These are phyloP conservation scores for Sporothrix humicola DNA, from an alignment of 2,329 filamentous ascomycete genomes.

Conservation along the genomic window DNA sequence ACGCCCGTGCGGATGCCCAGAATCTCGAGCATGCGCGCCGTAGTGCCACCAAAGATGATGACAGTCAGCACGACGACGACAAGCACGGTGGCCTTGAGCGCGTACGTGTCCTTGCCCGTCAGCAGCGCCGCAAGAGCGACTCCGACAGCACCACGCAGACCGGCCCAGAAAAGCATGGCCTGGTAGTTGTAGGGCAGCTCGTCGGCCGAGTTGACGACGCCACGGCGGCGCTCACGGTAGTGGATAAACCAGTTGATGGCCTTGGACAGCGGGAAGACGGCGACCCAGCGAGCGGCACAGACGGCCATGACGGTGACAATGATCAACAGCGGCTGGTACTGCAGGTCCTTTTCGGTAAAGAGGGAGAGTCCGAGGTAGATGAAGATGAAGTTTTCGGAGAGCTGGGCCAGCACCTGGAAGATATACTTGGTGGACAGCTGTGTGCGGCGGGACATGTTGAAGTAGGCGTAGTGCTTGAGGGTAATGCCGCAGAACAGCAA, in stretches of 20 bases:
- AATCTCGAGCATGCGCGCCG: conserved; percentile 96
- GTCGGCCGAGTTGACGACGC: conserved; percentile 73
- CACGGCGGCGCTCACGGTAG: conserved; percentile 79
- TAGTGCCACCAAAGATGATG: conserved; percentile 98
- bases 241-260: conserved; percentile 92
- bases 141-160: conserved; percentile 90
- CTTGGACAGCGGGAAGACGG: conserved; percentile 89
- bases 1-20: conserved; percentile 95
- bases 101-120: conserved; percentile 78
- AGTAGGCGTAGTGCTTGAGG: conserved; percentile 98
- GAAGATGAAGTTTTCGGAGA: conserved; percentile 99
- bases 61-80: conserved; percentile 97
- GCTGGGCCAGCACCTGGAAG: conserved; percentile 90
- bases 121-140: conserved; percentile 92
- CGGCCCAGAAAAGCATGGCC: conserved; percentile 99
- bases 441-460: conserved; percentile 98
- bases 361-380: conserved; percentile 95
- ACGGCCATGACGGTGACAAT: conserved; percentile 91
- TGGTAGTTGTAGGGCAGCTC: conserved; percentile 95
- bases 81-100: conserved; percentile 90
- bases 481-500: conserved; percentile 97
- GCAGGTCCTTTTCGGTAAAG: conserved; percentile 85
- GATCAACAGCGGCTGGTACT: conserved; percentile 94
- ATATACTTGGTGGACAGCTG: conserved; percentile 98
- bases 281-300: conserved; percentile 88